Conservation (phyloP, 192 early-diverging fungal genomes). For the Coemansia sp. region DNA sequence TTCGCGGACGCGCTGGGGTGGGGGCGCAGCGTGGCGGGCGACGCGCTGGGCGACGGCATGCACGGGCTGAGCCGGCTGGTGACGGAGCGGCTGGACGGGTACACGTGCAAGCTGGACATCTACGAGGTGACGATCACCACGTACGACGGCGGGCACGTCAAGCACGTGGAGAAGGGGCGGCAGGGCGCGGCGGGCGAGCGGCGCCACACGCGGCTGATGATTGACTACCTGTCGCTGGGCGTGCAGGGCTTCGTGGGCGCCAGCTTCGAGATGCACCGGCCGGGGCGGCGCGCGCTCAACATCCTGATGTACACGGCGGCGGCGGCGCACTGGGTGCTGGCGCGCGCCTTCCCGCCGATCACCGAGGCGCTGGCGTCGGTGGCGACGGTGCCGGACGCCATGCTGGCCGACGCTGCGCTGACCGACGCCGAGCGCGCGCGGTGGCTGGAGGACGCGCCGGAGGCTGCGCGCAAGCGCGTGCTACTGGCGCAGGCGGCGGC, state of each 20-base stretch:
- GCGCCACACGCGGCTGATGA: conserved; percentile 64
- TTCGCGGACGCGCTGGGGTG: conserved; percentile 76
- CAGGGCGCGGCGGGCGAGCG: conserved; percentile 42
- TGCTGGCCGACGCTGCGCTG: conserved; percentile 47
- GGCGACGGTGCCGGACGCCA: conserved; percentile 55
- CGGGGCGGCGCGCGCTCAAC: conserved; percentile 66
- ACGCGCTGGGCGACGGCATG: conserved; percentile 64
- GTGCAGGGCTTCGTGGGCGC: conserved; percentile 74
- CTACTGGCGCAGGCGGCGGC: conserved; percentile 40
- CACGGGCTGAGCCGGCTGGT: conserved; percentile 61
- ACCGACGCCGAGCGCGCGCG: conserved; percentile 36
- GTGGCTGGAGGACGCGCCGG: conserved; percentile 35
- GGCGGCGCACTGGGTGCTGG: conserved; percentile 66
- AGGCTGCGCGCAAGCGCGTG: conserved; percentile 40
- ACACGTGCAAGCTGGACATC: conserved; percentile 69
- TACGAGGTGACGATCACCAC: conserved; percentile 67
- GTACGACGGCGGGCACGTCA: conserved; percentile 65
- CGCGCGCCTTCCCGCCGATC: conserved; percentile 64
- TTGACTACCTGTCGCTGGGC: conserved; percentile 74
- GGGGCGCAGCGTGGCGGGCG: conserved; percentile 69
- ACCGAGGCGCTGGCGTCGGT: conserved; percentile 65
- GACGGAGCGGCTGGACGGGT: conserved; percentile 62
- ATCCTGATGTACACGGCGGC: conserved; percentile 67
- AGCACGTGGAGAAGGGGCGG: conserved; percentile 63
- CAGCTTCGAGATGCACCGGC: conserved; percentile 70